Evolutionary conservation across 2,329 filamentous ascomycete species (phyloP), one percentile per base, ranked within the genome.

Genomic region (Pseudogymnoascus destructans): DNA sequence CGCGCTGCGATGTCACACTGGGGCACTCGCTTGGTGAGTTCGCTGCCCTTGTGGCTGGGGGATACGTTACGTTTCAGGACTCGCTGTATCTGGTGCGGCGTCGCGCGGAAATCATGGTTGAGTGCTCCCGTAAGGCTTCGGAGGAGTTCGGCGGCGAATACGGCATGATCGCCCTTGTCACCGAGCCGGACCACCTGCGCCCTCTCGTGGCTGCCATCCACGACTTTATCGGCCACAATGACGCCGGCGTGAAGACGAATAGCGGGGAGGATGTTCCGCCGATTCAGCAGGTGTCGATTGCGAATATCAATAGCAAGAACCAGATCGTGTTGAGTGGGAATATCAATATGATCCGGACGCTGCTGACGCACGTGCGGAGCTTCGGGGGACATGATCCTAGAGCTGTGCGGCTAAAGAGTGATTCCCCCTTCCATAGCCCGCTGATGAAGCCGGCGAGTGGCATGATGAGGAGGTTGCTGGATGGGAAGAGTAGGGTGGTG

Each of bases 21-120:
- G 92, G 92, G 8, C 92, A 97, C 72, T 95, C 89, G 3, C 77
- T 97, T 9, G 92, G 92, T 55, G 92, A 96, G 70, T 97, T 96
- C 67, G 88, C 92, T 1, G 91, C 92, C 1, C 77, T 97, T 46
- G 89, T 95, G 0, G 87, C 89, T 0, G 87, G 85, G 19, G 89
- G 89, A 1, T 88, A 93, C 70, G 76, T 96, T 32, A 73, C 78
- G 30, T 93, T 95, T 68, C 73, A 79, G 56, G 88, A 95, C 71
- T 87, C 89, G 58, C 73, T 96, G 61, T 80, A 79, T 64, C 77
- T 96, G 68, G 87, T 95, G 57, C 80, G 85, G 60, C 79, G 79
- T 64, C 82, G 92, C 46, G 92, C 89, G 55, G 86, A 90, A 68
- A 81, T 85, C 63, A 95, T 96, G 89, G 83, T 85, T 3, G 78